Percentiles rank a stretch among this genome's conserved stretches.
phyloP scores from a whole-genome alignment of 371 early-diverging fungal species.

The Encephalitozoon hellem region DNA sequence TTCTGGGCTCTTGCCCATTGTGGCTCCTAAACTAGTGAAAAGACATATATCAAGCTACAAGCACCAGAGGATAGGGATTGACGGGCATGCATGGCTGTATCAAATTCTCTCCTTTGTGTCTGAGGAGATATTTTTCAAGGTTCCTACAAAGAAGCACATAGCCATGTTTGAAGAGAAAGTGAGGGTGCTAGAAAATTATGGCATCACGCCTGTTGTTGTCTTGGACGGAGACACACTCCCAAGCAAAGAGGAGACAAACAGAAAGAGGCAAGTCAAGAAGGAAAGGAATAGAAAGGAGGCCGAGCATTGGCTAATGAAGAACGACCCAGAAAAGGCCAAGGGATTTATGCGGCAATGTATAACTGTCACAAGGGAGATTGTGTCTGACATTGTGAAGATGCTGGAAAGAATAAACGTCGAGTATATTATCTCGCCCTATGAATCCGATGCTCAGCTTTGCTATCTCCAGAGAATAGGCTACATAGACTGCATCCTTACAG shows the following conservation, averaged over 20 bases:
- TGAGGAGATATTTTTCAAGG: constrained; percentile 48
- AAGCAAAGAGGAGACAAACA: constrained; percentile 70
- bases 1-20: constrained; percentile 60
- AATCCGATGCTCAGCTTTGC: constrained; percentile 91
- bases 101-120: constrained; percentile 45
- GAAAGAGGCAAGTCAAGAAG: constrained; percentile 62
- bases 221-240: constrained; percentile 88
- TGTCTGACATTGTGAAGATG: constrained; percentile 62
- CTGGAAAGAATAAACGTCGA: constrained; percentile 64
- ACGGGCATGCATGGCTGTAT: constrained; percentile 61
- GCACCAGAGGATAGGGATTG: constrained; percentile 55
- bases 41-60: constrained; percentile 33
- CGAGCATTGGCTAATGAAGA: constrained; percentile 20
- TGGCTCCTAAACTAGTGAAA: constrained; percentile 42
- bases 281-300: constrained; percentile 37
- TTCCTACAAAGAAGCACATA: constrained; percentile 36
- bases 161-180: constrained; percentile 44
- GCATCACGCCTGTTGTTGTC: constrained; percentile 69
- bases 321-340: constrained; percentile 36
- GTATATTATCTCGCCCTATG: constrained; percentile 86
- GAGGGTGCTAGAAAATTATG: constrained; percentile 30
- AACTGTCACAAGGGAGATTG: constrained; percentile 14
- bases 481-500: constrained; percentile 75
- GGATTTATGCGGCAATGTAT: constrained; percentile 53
- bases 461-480: constrained; percentile 68